Conservation (phyloP, 1,284 basidiomycete species). For the Ustilago cynodontis region DNA sequence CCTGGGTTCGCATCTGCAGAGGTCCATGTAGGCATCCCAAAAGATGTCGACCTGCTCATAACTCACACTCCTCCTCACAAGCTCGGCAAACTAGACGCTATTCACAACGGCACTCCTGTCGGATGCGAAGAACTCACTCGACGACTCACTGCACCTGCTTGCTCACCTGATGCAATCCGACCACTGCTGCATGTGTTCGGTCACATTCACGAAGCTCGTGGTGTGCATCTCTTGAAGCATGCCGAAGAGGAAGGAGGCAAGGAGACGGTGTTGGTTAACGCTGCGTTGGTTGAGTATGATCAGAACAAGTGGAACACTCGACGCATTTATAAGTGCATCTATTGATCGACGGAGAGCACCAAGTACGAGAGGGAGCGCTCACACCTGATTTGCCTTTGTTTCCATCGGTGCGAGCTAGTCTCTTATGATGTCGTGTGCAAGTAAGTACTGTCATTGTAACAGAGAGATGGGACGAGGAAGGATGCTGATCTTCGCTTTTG, state of each 20-base stretch:
- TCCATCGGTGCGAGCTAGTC: slow-evolving; percentile 6
- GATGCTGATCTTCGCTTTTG: slow-evolving; percentile 4
- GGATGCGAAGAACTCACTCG: slow-evolving; percentile 52
- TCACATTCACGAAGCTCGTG: slow-evolving; percentile 53
- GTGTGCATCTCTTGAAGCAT: slow-evolving; percentile 21
- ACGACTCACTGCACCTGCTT: slow-evolving; percentile 4
- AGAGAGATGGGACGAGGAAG: background rate
- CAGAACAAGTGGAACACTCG: slow-evolving; percentile 21
- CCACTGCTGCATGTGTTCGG: slow-evolving; percentile 49
- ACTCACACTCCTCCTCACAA: slow-evolving; percentile 43
- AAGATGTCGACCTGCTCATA: slow-evolving; percentile 42
- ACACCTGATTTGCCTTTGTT: too few relatives aligned
- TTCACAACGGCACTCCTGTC: slow-evolving; percentile 40
- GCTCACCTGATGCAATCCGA: slow-evolving; percentile 13
- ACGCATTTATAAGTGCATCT: slow-evolving; percentile 18
- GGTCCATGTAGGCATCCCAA: slow-evolving; percentile 23
- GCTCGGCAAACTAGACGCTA: slow-evolving; percentile 32
- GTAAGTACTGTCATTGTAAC: slow-evolving; percentile 10
- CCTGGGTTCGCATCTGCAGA: background rate
- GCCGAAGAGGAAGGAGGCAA: background rate
- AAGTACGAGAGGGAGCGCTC: too few relatives aligned
- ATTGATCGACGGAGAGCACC: background rate
- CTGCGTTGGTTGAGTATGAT: slow-evolving; percentile 55
- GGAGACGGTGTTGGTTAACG: slow-evolving; percentile 48
- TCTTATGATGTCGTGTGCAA: slow-evolving; percentile 37